Evolutionary conservation across 257 asterid genomes (phyloP).

Genomic region (Rhazya stricta): DNA sequence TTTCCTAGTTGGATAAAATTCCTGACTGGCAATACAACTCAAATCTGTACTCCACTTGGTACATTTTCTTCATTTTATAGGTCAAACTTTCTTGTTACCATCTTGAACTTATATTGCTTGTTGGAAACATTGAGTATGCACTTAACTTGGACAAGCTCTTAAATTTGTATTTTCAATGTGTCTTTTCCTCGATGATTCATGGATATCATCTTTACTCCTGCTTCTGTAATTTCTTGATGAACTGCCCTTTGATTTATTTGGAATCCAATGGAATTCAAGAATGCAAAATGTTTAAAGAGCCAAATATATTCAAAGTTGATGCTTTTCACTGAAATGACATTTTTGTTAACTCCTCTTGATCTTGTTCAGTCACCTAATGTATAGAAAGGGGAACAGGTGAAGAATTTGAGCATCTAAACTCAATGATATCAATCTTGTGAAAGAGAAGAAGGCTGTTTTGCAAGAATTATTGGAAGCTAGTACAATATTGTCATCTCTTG

Average conservation of each 20-base stretch:
- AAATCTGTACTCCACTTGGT: not conserved
- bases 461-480: not conserved
- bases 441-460: not conserved
- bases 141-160: not conserved
- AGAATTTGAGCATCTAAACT: not conserved
- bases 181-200: not conserved
- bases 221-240: not conserved
- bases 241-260: slow-evolving; percentile 1
- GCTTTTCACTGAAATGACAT: not conserved
- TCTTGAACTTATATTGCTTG: not conserved
- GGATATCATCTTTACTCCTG: not conserved
- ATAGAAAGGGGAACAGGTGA: not conserved
- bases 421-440: not conserved
- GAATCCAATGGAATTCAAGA: not conserved
- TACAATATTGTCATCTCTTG: not conserved
- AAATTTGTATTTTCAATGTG: not conserved
- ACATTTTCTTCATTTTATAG: too few relatives aligned
- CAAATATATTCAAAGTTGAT: not conserved
- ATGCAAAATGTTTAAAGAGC: not conserved
- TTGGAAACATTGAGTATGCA: not conserved
- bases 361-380: not conserved
- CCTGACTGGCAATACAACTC: not conserved
- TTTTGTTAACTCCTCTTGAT: not conserved
- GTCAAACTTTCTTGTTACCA: not conserved
- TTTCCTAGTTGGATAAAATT: not conserved